Base-by-base conservation (phyloP, 768 basidiomycete genomes). In the Lentinula boryana region DNA sequence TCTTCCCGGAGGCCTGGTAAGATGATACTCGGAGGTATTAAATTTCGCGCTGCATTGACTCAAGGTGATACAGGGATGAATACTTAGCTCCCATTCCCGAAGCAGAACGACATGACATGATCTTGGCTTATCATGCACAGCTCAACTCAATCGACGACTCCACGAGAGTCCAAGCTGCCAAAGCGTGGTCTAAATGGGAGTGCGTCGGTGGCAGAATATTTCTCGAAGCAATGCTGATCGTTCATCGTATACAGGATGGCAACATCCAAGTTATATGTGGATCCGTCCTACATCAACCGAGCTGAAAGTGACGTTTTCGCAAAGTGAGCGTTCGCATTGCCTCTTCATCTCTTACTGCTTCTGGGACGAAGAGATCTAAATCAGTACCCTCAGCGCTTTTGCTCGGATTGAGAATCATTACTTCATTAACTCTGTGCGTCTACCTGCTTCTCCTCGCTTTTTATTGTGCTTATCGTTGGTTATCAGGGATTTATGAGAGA, bases 181-280 rank as follows among this genome's bases (percentile, higher is more conserved):
- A 82, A 67, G 91, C 91, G 2, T 95, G 93, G 93, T 77, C 88
- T 18, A 90, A 88, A 69, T 96, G 91, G 91, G 94, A 95, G 91
- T 91, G 66, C 68, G 91, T 80, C 36, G 27, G 53, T 36, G 23
- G 21, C 44, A 55, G n/a, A 10, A 5, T 21, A 35, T 51, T 18
- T 35, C 12, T 48, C 5, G 9, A 15, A 10, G 16, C 31, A 55
- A 63, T 52, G 18, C 52, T 40, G 36, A 16, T n/a, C 48, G 1
- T 21, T 9, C 60, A 16, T 7, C 27, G 46, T 33, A 40, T 31
- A 21, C 61, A 95, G 91, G 72, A 94, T 95, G 92, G 76, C 80
- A 40, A 96, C 94, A 3, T 89, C 86, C 3, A 87, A 84, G 67
- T 75, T 96, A 32, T 77, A 78, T 58, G 81, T 92, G 16, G 89